Percentiles rank a stretch among this genome's conserved stretches.
These are phyloP conservation scores for Vanderwaltozyma polyspora DNA, from an alignment of 805 yeast species.

Conservation along the genomic window DNA sequence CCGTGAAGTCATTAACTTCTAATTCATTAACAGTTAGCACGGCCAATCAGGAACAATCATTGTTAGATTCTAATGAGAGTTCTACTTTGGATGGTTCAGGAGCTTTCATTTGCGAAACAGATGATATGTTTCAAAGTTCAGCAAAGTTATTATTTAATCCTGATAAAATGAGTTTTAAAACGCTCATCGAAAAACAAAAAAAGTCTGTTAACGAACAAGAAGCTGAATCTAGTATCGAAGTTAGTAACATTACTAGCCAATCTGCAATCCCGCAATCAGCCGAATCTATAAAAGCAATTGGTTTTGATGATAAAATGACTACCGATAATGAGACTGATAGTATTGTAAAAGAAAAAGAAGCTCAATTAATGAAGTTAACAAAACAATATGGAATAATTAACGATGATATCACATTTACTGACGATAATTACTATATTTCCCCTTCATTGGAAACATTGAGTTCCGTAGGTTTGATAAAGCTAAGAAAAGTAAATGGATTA, in stretches of 20 bases:
- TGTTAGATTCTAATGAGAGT: neutral
- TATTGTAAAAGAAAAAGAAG: neutral
- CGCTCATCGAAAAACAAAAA: conserved; percentile 18
- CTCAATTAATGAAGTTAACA: neutral
- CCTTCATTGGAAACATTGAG: conserved; percentile 59
- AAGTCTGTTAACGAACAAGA: neutral
- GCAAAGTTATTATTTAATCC: conserved; percentile 22
- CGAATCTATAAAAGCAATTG: neutral
- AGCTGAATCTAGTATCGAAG: neutral
- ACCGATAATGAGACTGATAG: neutral
- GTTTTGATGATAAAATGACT: neutral
- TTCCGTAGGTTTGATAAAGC: conserved; percentile 46
- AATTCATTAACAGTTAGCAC: neutral
- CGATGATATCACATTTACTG: conserved; percentile 40
- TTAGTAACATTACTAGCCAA: neutral
- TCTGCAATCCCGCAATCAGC: neutral
- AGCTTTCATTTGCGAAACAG: conserved; percentile 4
- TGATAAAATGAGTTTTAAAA: conserved; percentile 21
- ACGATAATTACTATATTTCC: conserved; percentile 75
- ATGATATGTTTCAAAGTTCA: conserved; percentile 2
- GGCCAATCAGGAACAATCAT: neutral
- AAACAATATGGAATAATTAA: conserved; percentile 16
- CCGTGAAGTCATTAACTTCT: conserved; percentile 6
- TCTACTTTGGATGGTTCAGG: neutral
- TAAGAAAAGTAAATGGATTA: conserved; percentile 51